Evolutionary conservation across 371 early-diverging fungal genomes (phyloP), one percentile per base, ranked within the genome.

Genomic region (Mortierella sp.): DNA sequence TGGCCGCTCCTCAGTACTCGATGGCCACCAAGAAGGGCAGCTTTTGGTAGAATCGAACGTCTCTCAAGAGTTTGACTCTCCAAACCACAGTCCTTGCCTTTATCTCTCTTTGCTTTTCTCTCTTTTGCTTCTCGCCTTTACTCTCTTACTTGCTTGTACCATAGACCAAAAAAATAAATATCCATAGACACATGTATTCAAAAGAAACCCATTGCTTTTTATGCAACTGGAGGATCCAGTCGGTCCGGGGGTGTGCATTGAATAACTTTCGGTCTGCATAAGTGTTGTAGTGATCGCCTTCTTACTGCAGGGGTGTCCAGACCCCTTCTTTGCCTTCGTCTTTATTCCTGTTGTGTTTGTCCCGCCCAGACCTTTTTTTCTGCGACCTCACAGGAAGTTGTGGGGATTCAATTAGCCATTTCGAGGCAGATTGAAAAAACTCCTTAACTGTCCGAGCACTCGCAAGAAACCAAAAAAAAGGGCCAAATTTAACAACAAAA

Each of bases 21-120:
- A 71, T 74, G 71, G 31, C 50, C n/a, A 52, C 72, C 70, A 82
- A 80, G 86, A 82, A 80, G 75, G 78, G 82, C 63, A 77, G 68
- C 75, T 81, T 81, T 44, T 84, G 78, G 78, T 84, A 70, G 65
- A 73, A 73, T 44, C 13, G 26, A 9, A 14, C 13, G 5, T 1
- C 47, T 26, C 28, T 1, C 42, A 38, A 38, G 42, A 73, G 47
- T n/a, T 8, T 4, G 47, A 16, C 45, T n/a, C 52, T 26, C 26
- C 44, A 38, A 55, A 74, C 47, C 44, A 44, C 63, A 19, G 63
- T 34, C 52, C 24, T 28, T 52, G 21, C 63, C 50, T 24, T 58
- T 21, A 34, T 48, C 50, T 34, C n/a, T 38, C 16, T 19, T 24
- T n/a, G 38, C 28, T 44, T 74, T 74, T 44, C 31, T 42, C 44